These are phyloP conservation scores for Corinectria fuckeliana DNA, from an alignment of 2,329 filamentous ascomycete species.

Conservation along the genomic window DNA sequence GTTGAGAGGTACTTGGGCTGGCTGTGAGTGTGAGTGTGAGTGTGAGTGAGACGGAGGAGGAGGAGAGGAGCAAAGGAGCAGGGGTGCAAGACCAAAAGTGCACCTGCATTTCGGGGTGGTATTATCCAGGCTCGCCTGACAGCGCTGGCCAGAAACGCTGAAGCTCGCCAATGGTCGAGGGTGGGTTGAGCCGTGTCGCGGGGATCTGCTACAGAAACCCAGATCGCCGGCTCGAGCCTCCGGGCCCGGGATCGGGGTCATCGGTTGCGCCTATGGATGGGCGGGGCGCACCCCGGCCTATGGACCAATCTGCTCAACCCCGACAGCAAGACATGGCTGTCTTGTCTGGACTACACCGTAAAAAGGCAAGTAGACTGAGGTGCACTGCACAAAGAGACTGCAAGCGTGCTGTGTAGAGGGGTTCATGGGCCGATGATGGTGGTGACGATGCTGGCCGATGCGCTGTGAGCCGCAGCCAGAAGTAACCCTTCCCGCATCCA, in stretches of 20 bases:
- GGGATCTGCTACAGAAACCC: constrained; percentile 21
- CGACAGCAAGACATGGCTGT: background rate
- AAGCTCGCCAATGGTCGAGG: background rate
- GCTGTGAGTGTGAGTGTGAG: background rate
- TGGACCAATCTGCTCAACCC: constrained; percentile 9
- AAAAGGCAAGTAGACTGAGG: background rate
- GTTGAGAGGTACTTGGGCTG: too few relatives aligned
- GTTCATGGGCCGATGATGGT: constrained; percentile 9
- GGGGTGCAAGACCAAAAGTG: background rate
- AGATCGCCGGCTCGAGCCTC: constrained; percentile 32
- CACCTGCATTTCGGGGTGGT: constrained; percentile 3
- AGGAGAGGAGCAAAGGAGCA: background rate
- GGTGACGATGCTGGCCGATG: background rate
- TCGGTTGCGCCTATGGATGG: constrained; percentile 15
- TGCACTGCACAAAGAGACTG: constrained; percentile 1
- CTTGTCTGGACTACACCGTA: background rate
- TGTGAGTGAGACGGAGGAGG: constrained; percentile 3
- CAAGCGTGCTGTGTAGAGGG: constrained; percentile 2
- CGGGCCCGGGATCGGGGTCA: constrained; percentile 31
- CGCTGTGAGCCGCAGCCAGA: background rate
- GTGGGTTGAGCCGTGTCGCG: background rate
- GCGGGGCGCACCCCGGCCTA: background rate
- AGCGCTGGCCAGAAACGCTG: background rate
- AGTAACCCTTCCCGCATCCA: background rate
- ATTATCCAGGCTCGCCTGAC: background rate